Percentiles rank a stretch among this genome's conserved stretches.
phyloP scores from a whole-genome alignment of 202 grass and related monocot genomes.

The Elaeis oleifera region DNA sequence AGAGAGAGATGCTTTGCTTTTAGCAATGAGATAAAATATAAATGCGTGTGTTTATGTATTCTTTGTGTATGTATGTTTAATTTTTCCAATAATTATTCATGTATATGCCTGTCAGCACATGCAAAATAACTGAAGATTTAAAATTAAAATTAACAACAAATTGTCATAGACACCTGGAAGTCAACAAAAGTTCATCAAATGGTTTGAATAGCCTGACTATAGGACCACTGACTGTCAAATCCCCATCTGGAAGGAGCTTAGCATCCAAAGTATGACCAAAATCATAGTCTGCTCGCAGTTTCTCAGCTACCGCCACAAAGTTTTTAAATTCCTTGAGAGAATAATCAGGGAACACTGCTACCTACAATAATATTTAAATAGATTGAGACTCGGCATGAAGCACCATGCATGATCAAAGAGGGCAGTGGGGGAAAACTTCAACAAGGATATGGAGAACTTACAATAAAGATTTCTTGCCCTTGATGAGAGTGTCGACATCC shows the following conservation, averaged over 20 bases:
- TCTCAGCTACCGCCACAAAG: constrained; percentile 52
- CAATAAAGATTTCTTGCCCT: constrained; percentile 59
- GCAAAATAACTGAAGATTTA: too few relatives aligned
- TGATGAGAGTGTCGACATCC: constrained; percentile 26
- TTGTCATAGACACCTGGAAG: constrained; percentile 41
- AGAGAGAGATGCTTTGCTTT: not conserved
- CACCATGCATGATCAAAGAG: not conserved
- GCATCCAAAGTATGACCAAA: constrained; percentile 68
- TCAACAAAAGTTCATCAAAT: constrained; percentile 89
- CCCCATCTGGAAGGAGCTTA: constrained; percentile 55
- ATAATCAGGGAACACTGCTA: constrained; percentile 73
- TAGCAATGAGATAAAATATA: too few relatives aligned
- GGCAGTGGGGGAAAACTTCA: not conserved
- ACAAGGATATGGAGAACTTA: constrained; percentile 38
- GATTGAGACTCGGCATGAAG: not conserved
- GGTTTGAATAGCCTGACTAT: constrained; percentile 82
- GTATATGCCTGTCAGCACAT: too few relatives aligned
- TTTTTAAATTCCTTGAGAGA: constrained; percentile 57
- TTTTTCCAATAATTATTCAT: too few relatives aligned
- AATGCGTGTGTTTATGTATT: too few relatives aligned
- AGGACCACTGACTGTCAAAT: constrained; percentile 35
- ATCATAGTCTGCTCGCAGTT: constrained; percentile 57
- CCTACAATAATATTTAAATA: constrained; percentile 26
- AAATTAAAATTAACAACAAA: not conserved
- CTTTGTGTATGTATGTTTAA: too few relatives aligned